Percentiles rank a stretch among this genome's conserved stretches.
Conservation (phyloP, 2,329 filamentous ascomycete species). For the Venturia asperata region DNA sequence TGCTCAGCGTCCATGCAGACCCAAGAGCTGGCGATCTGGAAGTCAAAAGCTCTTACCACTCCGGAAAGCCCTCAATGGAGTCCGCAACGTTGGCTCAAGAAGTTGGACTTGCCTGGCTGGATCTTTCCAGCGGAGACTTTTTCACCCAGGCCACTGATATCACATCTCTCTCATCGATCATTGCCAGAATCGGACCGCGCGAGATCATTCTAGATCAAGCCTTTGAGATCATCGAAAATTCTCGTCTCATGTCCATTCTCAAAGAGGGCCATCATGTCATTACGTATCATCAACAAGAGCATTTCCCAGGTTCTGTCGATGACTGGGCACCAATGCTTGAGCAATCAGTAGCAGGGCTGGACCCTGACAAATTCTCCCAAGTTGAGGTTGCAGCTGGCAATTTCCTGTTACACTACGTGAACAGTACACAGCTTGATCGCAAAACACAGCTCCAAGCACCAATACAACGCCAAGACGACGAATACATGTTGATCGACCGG, state of each 20-base stretch:
- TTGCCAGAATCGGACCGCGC: constrained; percentile 74
- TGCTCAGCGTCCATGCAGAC: constrained; percentile 68
- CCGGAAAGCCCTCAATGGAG: constrained; percentile 15
- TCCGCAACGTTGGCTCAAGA: constrained; percentile 25
- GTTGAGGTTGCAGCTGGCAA: constrained; percentile 71
- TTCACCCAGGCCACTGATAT: constrained; percentile 72
- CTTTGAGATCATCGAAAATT: constrained; percentile 48
- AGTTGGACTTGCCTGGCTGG: constrained; percentile 79
- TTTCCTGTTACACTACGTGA: constrained; percentile 77
- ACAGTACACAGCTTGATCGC: constrained; percentile 64
- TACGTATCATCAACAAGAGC: constrained; percentile 55
- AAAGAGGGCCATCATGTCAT: constrained; percentile 69
- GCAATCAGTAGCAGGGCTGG: constrained; percentile 53
- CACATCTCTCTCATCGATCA: constrained; percentile 64
- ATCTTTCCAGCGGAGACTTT: constrained; percentile 92
- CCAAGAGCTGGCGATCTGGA: constrained; percentile 24
- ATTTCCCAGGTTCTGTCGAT: constrained; percentile 42
- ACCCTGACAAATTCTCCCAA: constrained; percentile 51
- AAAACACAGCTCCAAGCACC: constrained; percentile 79
- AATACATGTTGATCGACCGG: constrained; percentile 85
- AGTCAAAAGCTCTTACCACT: constrained; percentile 25
- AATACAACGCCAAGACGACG: constrained; percentile 61
- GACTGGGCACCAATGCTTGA: constrained; percentile 76
- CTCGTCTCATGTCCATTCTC: constrained; percentile 59
- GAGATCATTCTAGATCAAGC: constrained; percentile 69